Evolutionary conservation across 2,329 filamentous ascomycete species (phyloP).

Genomic region (Polychaeton citri): DNA sequence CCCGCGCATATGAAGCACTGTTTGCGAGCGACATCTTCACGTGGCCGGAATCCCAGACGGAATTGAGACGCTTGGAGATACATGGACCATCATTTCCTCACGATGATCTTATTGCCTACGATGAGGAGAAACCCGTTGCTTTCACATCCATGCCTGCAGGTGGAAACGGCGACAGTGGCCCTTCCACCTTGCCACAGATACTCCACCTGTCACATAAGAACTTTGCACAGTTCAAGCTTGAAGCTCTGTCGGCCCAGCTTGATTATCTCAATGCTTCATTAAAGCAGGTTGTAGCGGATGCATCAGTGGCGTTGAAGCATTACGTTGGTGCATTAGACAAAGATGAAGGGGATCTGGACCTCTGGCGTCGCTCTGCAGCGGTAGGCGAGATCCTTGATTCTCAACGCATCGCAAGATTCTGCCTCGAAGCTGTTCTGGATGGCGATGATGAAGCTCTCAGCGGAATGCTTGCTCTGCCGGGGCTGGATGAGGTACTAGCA

Average conservation of each 20-base stretch:
- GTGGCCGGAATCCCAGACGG: conserved; percentile 74
- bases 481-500: conserved; percentile 42
- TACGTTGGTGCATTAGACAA: conserved; percentile 52
- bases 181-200: conserved; percentile 74
- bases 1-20: conserved; percentile 67
- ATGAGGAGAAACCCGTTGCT: conserved; percentile 2
- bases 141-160: conserved; percentile 18
- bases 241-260: conserved; percentile 29
- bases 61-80: conserved; percentile 59
- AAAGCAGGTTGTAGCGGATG: conserved; percentile 19
- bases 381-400: conserved; percentile 45
- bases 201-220: conserved; percentile 94
- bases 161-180: conserved; percentile 47
- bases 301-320: conserved; percentile 33
- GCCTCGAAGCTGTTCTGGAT: conserved; percentile 50
- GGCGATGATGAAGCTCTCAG: conserved; percentile 45
- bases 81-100: conserved; percentile 31
- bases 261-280: conserved; percentile 13
- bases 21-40: conserved; percentile 90
- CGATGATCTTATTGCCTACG: conserved; percentile 18
- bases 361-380: conserved; percentile 49
- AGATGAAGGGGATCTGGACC: conserved; percentile 50
- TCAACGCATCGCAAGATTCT: conserved; percentile 46
- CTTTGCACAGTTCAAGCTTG: conserved; percentile 81
- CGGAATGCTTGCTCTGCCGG: conserved; percentile 42